These are phyloP conservation scores for Mycena vulgaris DNA, from an alignment of 768 basidiomycete genomes.

Conservation along the genomic window DNA sequence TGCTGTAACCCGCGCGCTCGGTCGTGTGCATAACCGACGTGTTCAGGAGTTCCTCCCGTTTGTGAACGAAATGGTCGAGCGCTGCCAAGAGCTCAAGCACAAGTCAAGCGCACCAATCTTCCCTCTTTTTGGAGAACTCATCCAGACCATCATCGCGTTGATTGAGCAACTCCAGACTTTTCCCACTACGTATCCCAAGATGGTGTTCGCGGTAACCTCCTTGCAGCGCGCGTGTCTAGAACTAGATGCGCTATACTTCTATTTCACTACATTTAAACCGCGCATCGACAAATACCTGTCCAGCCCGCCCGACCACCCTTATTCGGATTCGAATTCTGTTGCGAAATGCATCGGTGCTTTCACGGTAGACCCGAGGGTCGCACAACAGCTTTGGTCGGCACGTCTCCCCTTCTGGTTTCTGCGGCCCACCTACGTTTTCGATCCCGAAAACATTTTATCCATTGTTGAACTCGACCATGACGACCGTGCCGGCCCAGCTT, in stretches of 20 bases:
- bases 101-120: not conserved
- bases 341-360: constrained; percentile 1
- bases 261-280: not conserved
- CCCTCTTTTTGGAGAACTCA: not conserved
- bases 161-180: constrained; percentile 6
- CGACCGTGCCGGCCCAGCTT: too few species aligned
- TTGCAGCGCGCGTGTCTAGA: not conserved
- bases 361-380: not conserved
- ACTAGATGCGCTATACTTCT: constrained; percentile 2
- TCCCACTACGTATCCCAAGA: constrained; percentile 1
- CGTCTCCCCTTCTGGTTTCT: constrained; percentile 1
- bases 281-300: not conserved
- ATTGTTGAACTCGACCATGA: too few species aligned
- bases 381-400: constrained; percentile 6
- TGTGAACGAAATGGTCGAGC: not conserved
- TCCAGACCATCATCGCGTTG: not conserved
- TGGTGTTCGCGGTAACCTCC: not conserved
- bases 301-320: not conserved
- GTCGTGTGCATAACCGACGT: not conserved
- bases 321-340: too few species aligned
- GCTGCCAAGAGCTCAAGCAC: not conserved
- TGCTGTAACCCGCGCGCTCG: not conserved
- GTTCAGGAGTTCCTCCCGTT: not conserved
- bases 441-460: not conserved
- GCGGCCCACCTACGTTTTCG: not conserved